Percentiles rank a stretch among this genome's conserved stretches.
phyloP scores from a whole-genome alignment of 2,329 filamentous ascomycete genomes.

The Aspergillus novofumigatus region DNA sequence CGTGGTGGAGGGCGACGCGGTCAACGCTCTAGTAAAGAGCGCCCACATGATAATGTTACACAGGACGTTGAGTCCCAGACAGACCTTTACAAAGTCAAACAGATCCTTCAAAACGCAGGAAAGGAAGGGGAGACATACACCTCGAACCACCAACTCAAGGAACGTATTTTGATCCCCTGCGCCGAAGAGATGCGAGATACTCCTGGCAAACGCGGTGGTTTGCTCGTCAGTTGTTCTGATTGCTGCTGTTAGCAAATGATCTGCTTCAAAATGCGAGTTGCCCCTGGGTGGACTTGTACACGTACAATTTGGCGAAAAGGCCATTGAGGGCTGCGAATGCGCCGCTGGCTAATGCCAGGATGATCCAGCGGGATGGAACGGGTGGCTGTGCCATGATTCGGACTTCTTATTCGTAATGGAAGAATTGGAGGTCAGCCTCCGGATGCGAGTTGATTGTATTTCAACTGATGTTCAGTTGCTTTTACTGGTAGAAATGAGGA shows the following conservation, averaged over 20 bases:
- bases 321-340: constrained; percentile 62
- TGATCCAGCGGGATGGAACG: constrained; percentile 41
- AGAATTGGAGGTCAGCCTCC: background rate
- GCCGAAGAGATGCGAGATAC: constrained; percentile 45
- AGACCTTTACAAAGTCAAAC: constrained; percentile 40
- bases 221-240: constrained; percentile 59
- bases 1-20: constrained; percentile 56
- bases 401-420: background rate
- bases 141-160: constrained; percentile 50
- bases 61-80: constrained; percentile 58
- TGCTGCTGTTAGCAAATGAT: background rate
- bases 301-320: constrained; percentile 62
- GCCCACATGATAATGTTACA: constrained; percentile 65
- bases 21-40: constrained; percentile 60
- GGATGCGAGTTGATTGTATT: background rate
- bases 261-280: background rate
- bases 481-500: background rate
- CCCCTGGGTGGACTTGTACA: background rate
- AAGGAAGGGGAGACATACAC: constrained; percentile 39
- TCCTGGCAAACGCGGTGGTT: constrained; percentile 49
- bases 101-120: constrained; percentile 14
- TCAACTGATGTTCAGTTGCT: background rate
- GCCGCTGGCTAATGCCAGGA: constrained; percentile 58
- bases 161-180: constrained; percentile 35
- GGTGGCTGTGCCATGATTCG: constrained; percentile 2